Evolutionary conservation across 2,329 filamentous ascomycete genomes (phyloP).

Genomic region (Pseudocercospora crystallina): DNA sequence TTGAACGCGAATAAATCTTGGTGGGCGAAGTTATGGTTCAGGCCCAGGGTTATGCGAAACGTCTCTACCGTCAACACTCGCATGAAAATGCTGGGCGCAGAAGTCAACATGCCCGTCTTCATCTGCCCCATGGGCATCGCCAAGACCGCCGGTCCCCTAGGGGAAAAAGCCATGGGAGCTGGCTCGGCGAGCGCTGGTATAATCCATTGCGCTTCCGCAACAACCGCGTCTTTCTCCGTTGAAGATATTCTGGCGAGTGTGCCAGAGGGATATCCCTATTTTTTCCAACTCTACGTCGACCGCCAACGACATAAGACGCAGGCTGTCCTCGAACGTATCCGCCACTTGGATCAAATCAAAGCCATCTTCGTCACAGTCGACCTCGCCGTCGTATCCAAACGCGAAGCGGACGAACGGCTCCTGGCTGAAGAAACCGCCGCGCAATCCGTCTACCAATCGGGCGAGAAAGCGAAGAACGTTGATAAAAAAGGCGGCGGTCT

Average conservation of each 20-base stretch:
- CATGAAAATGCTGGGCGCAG: conserved; percentile 34
- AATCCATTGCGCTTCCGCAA: conserved; percentile 32
- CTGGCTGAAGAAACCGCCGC: conserved; percentile 50
- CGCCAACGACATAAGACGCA: conserved; percentile 55
- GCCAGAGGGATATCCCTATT: conserved; percentile 38
- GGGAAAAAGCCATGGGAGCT: conserved; percentile 36
- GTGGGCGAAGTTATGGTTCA: conserved; percentile 47
- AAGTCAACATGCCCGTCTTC: conserved; percentile 38
- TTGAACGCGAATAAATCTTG: conserved; percentile 43
- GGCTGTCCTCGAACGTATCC: conserved; percentile 49
- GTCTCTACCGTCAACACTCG: conserved; percentile 39
- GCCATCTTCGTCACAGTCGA: conserved; percentile 62
- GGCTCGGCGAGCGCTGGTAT: conserved; percentile 34
- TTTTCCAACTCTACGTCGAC: conserved; percentile 65
- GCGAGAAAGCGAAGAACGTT: conserved; percentile 46
- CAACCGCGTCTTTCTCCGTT: conserved; percentile 30
- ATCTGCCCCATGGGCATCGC: conserved; percentile 38
- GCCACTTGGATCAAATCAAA: conserved; percentile 47
- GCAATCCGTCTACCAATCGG: conserved; percentile 62
- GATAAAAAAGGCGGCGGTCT: conserved; percentile 57
- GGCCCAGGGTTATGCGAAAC: conserved; percentile 48
- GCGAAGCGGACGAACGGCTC: conserved; percentile 49
- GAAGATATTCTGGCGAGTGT: conserved; percentile 35
- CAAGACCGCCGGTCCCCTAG: conserved; percentile 32
- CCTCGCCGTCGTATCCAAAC: conserved; percentile 57